Evolutionary conservation across 805 yeast genomes (phyloP).

Genomic region (Saccharomycopsis fibuligera): DNA sequence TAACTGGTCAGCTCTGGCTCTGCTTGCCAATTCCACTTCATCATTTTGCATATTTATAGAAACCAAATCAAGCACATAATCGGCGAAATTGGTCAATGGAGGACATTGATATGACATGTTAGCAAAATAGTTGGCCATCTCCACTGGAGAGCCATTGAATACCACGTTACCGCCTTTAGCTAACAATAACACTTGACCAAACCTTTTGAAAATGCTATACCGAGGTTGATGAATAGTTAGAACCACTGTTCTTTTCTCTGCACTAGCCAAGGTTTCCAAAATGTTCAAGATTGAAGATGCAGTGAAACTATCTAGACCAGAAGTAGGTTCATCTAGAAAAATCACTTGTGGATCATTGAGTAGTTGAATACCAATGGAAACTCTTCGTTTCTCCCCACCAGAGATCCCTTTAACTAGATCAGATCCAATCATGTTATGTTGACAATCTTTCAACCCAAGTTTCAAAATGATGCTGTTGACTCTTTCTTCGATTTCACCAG

Average conservation of each 20-base stretch:
- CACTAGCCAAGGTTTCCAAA: constrained; percentile 45
- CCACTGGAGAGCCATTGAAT: constrained; percentile 51
- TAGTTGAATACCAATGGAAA: constrained; percentile 75
- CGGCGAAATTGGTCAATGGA: constrained; percentile 60
- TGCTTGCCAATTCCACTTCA: constrained; percentile 35
- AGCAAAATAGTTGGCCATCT: constrained; percentile 42
- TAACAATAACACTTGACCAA: constrained; percentile 66
- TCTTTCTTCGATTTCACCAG: constrained; percentile 38
- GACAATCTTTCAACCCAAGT: constrained; percentile 69
- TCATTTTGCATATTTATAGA: constrained; percentile 47
- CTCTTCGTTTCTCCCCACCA: constrained; percentile 79
- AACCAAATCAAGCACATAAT: constrained; percentile 62
- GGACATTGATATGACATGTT: constrained; percentile 53
- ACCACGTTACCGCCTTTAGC: constrained; percentile 70
- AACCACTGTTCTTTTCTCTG: constrained; percentile 60
- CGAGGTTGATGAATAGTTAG: constrained; percentile 84
- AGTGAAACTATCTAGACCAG: constrained; percentile 79
- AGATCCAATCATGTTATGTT: constrained; percentile 62
- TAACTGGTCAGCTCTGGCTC: constrained; percentile 34
- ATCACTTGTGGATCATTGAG: constrained; percentile 65
- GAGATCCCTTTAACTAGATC: constrained; percentile 58
- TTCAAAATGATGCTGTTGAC: constrained; percentile 56
- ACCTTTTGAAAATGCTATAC: constrained; percentile 51
- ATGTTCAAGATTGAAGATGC: constrained; percentile 62
- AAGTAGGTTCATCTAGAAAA: constrained; percentile 82